Evolutionary conservation across 257 asterid species (phyloP).

Genomic region (Ophiorrhiza pumila): DNA sequence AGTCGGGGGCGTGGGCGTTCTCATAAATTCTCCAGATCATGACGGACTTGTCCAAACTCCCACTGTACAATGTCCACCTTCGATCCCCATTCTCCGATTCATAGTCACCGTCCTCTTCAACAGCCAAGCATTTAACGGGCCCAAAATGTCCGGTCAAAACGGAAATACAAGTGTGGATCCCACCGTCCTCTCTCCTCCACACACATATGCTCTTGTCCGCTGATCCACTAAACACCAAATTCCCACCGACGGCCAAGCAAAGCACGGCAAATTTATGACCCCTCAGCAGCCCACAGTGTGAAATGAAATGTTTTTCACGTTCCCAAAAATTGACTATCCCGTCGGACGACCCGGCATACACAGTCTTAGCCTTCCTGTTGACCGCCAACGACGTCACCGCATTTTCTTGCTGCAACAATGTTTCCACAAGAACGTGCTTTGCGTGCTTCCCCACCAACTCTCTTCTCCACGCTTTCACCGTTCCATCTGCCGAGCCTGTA

Average conservation of each 20-base stretch:
- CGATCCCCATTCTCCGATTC: constrained; percentile 19
- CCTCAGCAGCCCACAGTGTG: constrained; percentile 70
- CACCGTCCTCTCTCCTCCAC: constrained; percentile 82
- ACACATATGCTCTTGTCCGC: constrained; percentile 82
- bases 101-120: constrained; percentile 31
- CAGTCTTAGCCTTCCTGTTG: constrained; percentile 29
- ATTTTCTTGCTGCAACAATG: constrained; percentile 55
- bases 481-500: constrained; percentile 89
- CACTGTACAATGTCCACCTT: constrained; percentile 66
- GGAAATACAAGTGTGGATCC: constrained; percentile 53
- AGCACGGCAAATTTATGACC: constrained; percentile 92
- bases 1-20: constrained; percentile 15
- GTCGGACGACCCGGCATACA: constrained; percentile 84
- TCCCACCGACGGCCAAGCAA: constrained; percentile 65
- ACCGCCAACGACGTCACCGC: constrained; percentile 78
- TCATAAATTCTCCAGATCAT: constrained; percentile 68
- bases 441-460: constrained; percentile 49
- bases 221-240: constrained; percentile 74
- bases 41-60: constrained; percentile 68
- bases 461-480: constrained; percentile 88
- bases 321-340: constrained; percentile 90
- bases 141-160: constrained; percentile 78
- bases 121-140: constrained; percentile 87
- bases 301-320: constrained; percentile 47
- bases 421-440: constrained; percentile 59